Percentiles rank a stretch among this genome's conserved stretches.
These are phyloP conservation scores for Leishmania martiniquensis DNA, from an alignment of 208 protist species.

Conservation along the genomic window DNA sequence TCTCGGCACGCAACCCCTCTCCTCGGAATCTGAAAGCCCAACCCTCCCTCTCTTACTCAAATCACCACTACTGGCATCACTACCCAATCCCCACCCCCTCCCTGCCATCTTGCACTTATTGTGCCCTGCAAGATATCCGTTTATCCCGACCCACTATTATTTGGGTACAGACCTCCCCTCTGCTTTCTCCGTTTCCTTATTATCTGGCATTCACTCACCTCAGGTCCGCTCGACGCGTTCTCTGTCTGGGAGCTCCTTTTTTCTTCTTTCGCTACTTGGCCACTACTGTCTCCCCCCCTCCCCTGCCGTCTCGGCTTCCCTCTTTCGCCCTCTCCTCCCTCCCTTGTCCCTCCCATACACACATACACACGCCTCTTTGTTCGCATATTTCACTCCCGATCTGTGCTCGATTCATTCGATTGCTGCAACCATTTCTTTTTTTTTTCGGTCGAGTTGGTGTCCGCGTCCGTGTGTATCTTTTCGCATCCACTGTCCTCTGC, in stretches of 20 bases:
- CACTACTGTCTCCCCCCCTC: too few relatives aligned
- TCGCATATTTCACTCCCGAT: too few relatives aligned
- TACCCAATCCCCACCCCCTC: background rate
- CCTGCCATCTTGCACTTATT: background rate
- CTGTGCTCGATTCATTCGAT: too few relatives aligned
- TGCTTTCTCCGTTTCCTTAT: background rate
- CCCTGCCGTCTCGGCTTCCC: background rate
- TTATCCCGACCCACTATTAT: background rate
- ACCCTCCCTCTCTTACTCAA: background rate
- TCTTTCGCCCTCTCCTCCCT: background rate
- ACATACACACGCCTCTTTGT: too few relatives aligned
- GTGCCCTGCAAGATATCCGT: background rate
- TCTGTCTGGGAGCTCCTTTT: background rate
- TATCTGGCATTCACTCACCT: background rate
- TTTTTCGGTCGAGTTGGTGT: background rate
- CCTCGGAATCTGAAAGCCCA: background rate
- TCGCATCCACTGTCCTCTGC: too few relatives aligned
- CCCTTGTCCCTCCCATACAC: too few relatives aligned
- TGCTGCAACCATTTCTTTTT: too few relatives aligned
- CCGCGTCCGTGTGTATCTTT: background rate
- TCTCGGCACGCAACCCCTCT: background rate
- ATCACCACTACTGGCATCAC: background rate
- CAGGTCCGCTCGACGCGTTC: background rate
- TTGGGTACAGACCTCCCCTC: background rate
- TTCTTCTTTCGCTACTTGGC: too few relatives aligned